Evolutionary conservation across 164 flowering plant genomes (phyloP).

Genomic region (Tinospora cordifolia): DNA sequence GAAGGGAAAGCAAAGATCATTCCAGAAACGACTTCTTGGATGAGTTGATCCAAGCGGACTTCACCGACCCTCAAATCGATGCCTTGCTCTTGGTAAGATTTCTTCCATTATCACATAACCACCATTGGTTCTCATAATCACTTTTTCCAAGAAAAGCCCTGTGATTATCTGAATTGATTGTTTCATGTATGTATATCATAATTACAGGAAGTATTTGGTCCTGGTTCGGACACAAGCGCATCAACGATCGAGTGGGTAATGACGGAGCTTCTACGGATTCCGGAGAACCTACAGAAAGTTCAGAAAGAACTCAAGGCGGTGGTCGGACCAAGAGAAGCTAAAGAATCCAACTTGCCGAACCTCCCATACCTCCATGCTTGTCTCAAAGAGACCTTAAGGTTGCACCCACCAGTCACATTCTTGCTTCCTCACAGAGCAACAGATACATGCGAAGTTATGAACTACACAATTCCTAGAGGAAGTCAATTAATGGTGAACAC

Average conservation of each 20-base stretch:
- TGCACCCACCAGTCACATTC: conserved; percentile 6
- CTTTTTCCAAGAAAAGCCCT: too few species aligned
- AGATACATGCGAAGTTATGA: conserved; percentile 2
- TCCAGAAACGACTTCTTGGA: conserved; percentile 25
- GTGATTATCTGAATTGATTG: too few species aligned
- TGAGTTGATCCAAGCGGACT: conserved; percentile 19
- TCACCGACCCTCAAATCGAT: conserved; percentile 23
- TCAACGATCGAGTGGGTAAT: conserved; percentile 6
- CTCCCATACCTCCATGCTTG: conserved; percentile 10
- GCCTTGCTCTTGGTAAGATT: conserved; percentile 23
- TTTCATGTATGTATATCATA: too few species aligned
- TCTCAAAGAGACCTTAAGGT: conserved; percentile 7
- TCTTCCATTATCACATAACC: too few species aligned
- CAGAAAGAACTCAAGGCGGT: neutral
- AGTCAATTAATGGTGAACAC: neutral
- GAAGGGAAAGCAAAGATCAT: conserved; percentile 15
- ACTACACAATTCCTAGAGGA: conserved; percentile 3
- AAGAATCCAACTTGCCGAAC: conserved; percentile 1
- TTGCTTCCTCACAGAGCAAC: conserved; percentile 3
- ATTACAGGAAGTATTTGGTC: neutral
- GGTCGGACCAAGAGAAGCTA: neutral
- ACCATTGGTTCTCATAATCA: too few species aligned
- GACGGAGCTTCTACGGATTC: conserved; percentile 4
- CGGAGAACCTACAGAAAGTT: neutral
- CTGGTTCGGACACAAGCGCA: conserved; percentile 1